Conservation (phyloP, 2,329 filamentous ascomycete genomes). For the Lomentospora prolificans region DNA sequence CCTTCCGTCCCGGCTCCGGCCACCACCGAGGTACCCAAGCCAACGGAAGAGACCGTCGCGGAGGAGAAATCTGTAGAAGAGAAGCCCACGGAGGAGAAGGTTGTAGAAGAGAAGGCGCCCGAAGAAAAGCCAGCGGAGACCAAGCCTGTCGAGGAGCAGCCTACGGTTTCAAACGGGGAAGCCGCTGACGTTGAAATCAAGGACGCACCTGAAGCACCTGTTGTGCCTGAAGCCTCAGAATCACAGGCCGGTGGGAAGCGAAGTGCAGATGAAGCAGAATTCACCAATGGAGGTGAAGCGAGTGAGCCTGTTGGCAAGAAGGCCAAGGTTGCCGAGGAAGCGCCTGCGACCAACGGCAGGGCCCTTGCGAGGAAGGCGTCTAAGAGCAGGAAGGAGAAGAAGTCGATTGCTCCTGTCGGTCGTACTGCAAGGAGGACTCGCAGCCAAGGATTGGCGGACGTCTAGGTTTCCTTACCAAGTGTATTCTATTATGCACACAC, state of each 20-base stretch:
- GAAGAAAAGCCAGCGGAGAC: neutral
- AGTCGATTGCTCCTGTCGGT: slow-evolving; percentile 21
- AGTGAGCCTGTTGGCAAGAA: slow-evolving; percentile 26
- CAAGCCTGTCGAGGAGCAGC: slow-evolving; percentile 8
- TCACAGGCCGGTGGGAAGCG: slow-evolving; percentile 23
- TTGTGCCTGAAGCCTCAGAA: slow-evolving; percentile 16
- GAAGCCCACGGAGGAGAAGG: neutral
- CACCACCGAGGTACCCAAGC: neutral
- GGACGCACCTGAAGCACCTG: slow-evolving; percentile 16
- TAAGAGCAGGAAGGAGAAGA: slow-evolving; percentile 27
- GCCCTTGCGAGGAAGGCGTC: slow-evolving; percentile 9
- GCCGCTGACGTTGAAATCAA: slow-evolving; percentile 7
- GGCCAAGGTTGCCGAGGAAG: slow-evolving; percentile 26
- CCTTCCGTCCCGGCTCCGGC: neutral
- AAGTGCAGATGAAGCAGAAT: slow-evolving; percentile 25
- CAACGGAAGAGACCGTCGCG: slow-evolving; percentile 13
- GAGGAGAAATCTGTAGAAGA: neutral
- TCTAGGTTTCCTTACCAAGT: slow-evolving; percentile 8
- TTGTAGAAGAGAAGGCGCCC: neutral
- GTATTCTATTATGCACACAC: neutral
- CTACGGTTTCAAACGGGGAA: slow-evolving; percentile 6
- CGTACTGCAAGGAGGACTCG: slow-evolving; percentile 31
- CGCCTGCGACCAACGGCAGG: slow-evolving; percentile 15
- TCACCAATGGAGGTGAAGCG: slow-evolving; percentile 10
- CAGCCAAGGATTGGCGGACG: slow-evolving; percentile 29